Conservation (phyloP, 1,139 yeast species). For the Saccharomycopsis crataegensis region DNA sequence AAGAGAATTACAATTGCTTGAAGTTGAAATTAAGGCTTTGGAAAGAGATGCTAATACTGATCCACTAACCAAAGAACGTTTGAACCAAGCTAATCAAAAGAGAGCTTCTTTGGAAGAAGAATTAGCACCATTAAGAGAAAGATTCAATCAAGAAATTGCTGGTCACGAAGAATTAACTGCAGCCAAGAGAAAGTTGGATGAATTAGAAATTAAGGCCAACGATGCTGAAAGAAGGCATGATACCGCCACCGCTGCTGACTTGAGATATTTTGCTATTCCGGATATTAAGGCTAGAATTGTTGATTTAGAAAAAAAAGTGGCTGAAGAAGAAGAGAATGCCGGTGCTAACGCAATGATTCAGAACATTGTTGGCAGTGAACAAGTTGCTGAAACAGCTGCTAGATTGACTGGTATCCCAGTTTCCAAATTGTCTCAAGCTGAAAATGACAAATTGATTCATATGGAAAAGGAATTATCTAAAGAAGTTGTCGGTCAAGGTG, state of each 20-base stretch:
- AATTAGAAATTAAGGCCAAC: constrained; percentile 81
- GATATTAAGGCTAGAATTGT: constrained; percentile 73
- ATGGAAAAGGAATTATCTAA: constrained; percentile 84
- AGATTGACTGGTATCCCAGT: constrained; percentile 98
- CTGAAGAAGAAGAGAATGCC: constrained; percentile 69
- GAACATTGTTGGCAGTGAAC: constrained; percentile 88
- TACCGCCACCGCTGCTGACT: constrained; percentile 90
- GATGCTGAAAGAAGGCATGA: constrained; percentile 98
- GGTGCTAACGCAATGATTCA: constrained; percentile 62
- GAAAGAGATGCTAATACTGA: constrained; percentile 95
- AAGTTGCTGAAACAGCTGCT: constrained; percentile 96
- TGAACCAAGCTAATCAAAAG: constrained; percentile 67
- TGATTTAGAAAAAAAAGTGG: constrained; percentile 65
- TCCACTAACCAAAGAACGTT: constrained; percentile 76
- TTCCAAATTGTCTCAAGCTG: constrained; percentile 91
- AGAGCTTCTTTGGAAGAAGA: constrained; percentile 82
- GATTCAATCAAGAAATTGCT: constrained; percentile 80
- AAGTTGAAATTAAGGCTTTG: constrained; percentile 93
- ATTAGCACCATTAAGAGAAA: constrained; percentile 76
- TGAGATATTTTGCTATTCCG: constrained; percentile 95
- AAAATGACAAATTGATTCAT: constrained; percentile 82
- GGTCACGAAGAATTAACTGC: constrained; percentile 87
- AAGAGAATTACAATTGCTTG: constrained; percentile 82
- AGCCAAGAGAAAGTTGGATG: constrained; percentile 87
- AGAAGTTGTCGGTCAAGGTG: constrained; percentile 91